Evolutionary conservation across 1,139 yeast genomes (phyloP), one percentile per base, ranked within the genome.

Genomic region (Martiniozyma asiatica): DNA sequence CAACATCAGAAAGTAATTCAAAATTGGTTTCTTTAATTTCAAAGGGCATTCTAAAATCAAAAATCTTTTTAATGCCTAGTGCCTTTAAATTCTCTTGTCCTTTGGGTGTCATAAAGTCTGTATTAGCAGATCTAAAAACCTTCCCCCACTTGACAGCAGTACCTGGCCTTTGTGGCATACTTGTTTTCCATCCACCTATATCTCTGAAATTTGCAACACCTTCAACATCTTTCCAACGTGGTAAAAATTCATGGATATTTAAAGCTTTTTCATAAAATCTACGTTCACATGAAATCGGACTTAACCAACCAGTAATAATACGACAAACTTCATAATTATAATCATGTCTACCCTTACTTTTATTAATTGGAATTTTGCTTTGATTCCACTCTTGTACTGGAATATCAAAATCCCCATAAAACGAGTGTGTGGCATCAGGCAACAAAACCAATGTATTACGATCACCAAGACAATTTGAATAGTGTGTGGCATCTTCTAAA

Each of bases 181-280:
- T 27, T 5, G 70, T 56, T 35, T 56, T 57, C 71, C 79, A 82
- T 4, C 94, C 94, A 1, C 94, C 95, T 35, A 76, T 51, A 45
- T 82, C 94, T 41, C 95, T 63, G 44, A 81, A 76, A 45, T 84
- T 82, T 31, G 64, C 53, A 9, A 80, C 68, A 0, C 92, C 89
- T 22, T 73, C 82, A 25, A 78, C 63, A 1, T 52, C 37, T 39
- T 71, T 71, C 78, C 81, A 76, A 29, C 51, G 30, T 1, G 41
- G 35, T 13, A 39, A 24, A 24, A 26, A 48, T 14, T 49, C 50
- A 1, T 66, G 65, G 8, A 74, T 57, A 14, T 44, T 48, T 15
- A 44, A 36, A 24, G 62, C 56, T 2, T 53, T 39, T 6, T 55
- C 47, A 37, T 60, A 58, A 44, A 76, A 79, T 35, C 92, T 56